Evolutionary conservation across 306 rosid genomes (phyloP), one percentile per base, ranked within the genome.

Genomic region (Lathyrus sativus): DNA sequence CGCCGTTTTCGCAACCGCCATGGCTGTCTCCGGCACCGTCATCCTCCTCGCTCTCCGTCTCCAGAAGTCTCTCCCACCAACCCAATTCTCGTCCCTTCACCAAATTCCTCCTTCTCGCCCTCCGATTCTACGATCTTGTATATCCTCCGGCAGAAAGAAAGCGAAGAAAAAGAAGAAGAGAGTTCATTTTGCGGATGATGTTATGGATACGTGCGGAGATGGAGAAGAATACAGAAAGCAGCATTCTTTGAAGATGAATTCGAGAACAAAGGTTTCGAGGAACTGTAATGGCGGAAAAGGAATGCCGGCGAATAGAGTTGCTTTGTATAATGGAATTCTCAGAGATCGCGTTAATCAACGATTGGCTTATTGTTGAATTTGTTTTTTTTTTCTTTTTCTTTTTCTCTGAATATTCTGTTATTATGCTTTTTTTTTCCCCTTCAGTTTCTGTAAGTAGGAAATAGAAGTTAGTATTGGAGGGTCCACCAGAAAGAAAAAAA

Each of bases 1-100:
- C 0, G 89, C 89, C 68, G 99, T 82, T 28, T 65, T 93, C 11
- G 99, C 99, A 38, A 93, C 99, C 0, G 99, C 97, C 89, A 90
- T 93, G 97, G 99, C 97, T 0, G 90, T 93, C 74, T 93, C 99
- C 62, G 97, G 97, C 82, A 93, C 99, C 0, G 92, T 88, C 6
- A 83, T 93, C 75, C 90, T 93, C 65, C 90, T 93, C 5, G 92
- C 97, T 49, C 82, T 90, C 2, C 88, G 96, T 48, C 87, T 88
- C 0, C 97, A 88, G 69, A 90, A 77, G 49, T 65, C 82, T 48
- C 33, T 76, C 3, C 86, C 84, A 11, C 41, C 67, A 12, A 8
- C 83, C 45, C 80, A 83, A 43, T 78, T 84, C 54, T 11, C 90
- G 0, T 78, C 29, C 0, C 29, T 62, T 26, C 74, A 69, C 31